Conservation (phyloP, 257 asterid genomes). For the Handroanthus guayacan region DNA sequence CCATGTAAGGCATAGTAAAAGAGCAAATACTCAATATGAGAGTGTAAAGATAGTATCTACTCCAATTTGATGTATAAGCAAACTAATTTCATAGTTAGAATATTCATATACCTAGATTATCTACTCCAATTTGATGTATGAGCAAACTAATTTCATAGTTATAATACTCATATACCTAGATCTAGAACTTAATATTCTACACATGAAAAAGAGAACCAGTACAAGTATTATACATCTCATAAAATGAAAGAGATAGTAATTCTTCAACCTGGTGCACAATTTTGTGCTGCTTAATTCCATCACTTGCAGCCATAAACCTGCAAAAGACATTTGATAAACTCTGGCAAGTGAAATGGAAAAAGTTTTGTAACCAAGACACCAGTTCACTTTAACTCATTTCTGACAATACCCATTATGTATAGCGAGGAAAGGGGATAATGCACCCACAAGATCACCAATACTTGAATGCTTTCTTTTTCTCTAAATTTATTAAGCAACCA, state of each 20-base stretch:
- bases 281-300: conserved; percentile 73
- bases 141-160: not conserved
- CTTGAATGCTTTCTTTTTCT: conserved; percentile 11
- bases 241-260: conserved; percentile 23
- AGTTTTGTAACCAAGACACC: conserved; percentile 22
- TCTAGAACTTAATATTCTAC: conserved; percentile 16
- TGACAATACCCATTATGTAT: not conserved
- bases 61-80: too few species aligned
- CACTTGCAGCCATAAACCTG: conserved; percentile 89
- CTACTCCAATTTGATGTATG: conserved; percentile 9
- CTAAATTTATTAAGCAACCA: not conserved
- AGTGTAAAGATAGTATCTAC: not conserved
- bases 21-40: not conserved
- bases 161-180: conserved; percentile 26
- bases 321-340: conserved; percentile 27
- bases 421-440: conserved; percentile 5
- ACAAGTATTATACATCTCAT: conserved; percentile 15
- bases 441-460: conserved; percentile 10
- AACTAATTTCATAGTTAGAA: too few species aligned
- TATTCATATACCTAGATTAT: too few species aligned
- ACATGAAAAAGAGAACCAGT: not conserved
- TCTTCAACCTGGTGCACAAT: conserved; percentile 71
- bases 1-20: not conserved
- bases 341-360: conserved; percentile 31
- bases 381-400: conserved; percentile 17